Percentiles rank a stretch among this genome's conserved stretches.
These are phyloP conservation scores for Agaricus sinodeliciosus DNA, from an alignment of 768 basidiomycete genomes.

Conservation along the genomic window DNA sequence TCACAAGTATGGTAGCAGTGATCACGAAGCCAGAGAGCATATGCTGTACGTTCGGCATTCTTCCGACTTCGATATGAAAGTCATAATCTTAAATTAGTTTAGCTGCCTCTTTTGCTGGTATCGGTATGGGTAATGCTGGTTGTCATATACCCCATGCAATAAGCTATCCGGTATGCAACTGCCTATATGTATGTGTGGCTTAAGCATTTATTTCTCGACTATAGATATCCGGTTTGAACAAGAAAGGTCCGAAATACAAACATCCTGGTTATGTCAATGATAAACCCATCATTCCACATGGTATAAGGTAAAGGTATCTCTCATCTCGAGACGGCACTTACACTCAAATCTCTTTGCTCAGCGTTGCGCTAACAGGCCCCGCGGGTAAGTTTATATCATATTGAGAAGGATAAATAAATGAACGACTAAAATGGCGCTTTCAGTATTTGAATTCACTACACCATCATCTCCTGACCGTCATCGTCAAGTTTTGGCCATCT, in stretches of 20 bases:
- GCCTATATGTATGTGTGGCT: not conserved
- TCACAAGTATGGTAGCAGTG: slow-evolving; percentile 61
- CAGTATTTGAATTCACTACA: slow-evolving; percentile 92
- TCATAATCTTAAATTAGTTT: slow-evolving; percentile 40
- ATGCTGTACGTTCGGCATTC: slow-evolving; percentile 63
- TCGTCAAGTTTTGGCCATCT: slow-evolving; percentile 82
- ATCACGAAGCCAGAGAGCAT: slow-evolving; percentile 80
- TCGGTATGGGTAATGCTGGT: slow-evolving; percentile 92
- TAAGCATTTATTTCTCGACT: not conserved
- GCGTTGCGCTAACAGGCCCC: slow-evolving; percentile 86
- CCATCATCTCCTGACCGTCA: slow-evolving; percentile 91
- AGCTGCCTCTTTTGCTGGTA: slow-evolving; percentile 91
- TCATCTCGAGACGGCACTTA: not conserved
- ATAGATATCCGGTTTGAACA: slow-evolving; percentile 90
- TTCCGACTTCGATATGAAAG: not conserved
- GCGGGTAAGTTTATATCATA: slow-evolving; percentile 40
- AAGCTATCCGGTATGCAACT: slow-evolving; percentile 63
- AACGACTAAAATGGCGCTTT: slow-evolving; percentile 14
- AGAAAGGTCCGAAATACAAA: slow-evolving; percentile 87
- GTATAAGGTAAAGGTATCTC: slow-evolving; percentile 50
- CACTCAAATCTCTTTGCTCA: slow-evolving; percentile 11
- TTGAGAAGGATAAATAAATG: too few relatives aligned
- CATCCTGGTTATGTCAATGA: slow-evolving; percentile 86
- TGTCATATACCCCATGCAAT: slow-evolving; percentile 88
- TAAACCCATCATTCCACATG: slow-evolving; percentile 90